Evolutionary conservation across 495 filamentous ascomycete species (phyloP).

Genomic region (Pseudotulostoma volvatum): DNA sequence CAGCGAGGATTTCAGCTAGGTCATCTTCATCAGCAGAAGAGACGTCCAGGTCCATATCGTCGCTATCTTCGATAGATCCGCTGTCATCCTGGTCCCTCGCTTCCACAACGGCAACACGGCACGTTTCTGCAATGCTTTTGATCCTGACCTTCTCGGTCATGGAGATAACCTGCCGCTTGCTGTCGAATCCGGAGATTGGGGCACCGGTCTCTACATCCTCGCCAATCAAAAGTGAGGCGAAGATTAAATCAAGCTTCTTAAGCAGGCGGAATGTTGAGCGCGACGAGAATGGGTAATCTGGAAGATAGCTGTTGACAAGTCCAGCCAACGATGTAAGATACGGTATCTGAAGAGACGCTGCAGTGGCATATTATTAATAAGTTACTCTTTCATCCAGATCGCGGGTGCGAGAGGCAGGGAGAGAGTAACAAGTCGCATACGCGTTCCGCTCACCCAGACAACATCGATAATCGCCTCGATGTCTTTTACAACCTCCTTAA

Average conservation of each 20-base stretch:
- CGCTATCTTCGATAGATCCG: conserved; percentile 17
- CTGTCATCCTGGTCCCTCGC: conserved; percentile 18
- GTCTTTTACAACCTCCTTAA: conserved; percentile 52
- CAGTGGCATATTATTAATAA: neutral
- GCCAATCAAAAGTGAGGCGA: conserved; percentile 53
- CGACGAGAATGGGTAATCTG: conserved; percentile 50
- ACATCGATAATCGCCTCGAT: conserved; percentile 57
- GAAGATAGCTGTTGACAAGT: conserved; percentile 46
- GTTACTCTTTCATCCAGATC: no score
- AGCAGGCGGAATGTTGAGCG: conserved; percentile 47
- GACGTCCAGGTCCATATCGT: conserved; percentile 17
- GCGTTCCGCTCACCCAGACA: conserved; percentile 68
- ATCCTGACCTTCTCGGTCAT: conserved; percentile 69
- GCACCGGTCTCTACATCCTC: conserved; percentile 47
- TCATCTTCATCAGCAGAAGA: conserved; percentile 20
- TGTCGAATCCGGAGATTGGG: conserved; percentile 47
- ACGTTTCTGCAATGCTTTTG: conserved; percentile 56
- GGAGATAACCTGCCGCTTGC: conserved; percentile 28
- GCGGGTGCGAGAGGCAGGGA: no score
- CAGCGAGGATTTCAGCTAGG: conserved; percentile 15
- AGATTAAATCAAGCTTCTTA: conserved; percentile 61
- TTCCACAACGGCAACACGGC: conserved; percentile 48
- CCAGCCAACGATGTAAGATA: conserved; percentile 64
- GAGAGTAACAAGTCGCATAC: conserved; percentile 31
- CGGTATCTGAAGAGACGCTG: conserved; percentile 69